Evolutionary conservation across 495 filamentous ascomycete species (phyloP).

Genomic region (Bombardia bombarda): DNA sequence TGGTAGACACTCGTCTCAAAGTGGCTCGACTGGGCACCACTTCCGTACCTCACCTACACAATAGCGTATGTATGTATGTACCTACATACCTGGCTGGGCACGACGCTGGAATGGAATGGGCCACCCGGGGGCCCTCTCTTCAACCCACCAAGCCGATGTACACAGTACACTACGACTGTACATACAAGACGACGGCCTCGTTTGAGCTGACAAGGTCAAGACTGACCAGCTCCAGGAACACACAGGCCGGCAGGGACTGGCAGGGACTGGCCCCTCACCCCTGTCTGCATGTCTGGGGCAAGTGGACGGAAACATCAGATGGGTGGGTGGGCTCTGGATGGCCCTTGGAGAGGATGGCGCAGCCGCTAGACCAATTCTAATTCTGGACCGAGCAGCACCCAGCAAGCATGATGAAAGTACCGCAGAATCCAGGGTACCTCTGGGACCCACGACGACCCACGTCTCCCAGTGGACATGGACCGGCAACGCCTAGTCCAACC

Average conservation of each 20-base stretch:
- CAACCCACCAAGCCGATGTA: too few relatives aligned
- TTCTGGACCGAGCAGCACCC: conserved; percentile 17
- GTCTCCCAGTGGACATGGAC: not conserved
- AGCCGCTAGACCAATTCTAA: conserved; percentile 28
- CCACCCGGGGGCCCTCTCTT: too few relatives aligned
- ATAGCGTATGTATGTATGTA: not conserved
- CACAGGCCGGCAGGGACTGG: conserved; percentile 21
- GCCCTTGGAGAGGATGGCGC: conserved; percentile 29
- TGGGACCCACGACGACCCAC: too few relatives aligned
- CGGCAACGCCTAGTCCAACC: not conserved
- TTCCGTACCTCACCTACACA: too few relatives aligned
- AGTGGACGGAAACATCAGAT: conserved; percentile 41
- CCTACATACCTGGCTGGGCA: not conserved
- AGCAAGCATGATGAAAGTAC: conserved; percentile 17
- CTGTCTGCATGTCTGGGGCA: conserved; percentile 42
- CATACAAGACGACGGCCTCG: conserved; percentile 29
- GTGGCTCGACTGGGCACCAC: too few relatives aligned
- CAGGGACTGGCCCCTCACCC: conserved; percentile 21
- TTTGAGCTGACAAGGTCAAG: conserved; percentile 38
- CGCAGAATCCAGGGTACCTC: conserved; percentile 16
- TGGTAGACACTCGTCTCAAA: too few relatives aligned
- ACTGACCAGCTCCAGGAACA: conserved; percentile 19
- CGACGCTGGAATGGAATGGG: too few relatives aligned
- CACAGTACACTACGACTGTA: too few relatives aligned
- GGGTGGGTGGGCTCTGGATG: conserved; percentile 23